Percentiles rank a stretch among this genome's conserved stretches.
Conservation (phyloP, 148 eudicot species). For the Limonium bicolor region DNA sequence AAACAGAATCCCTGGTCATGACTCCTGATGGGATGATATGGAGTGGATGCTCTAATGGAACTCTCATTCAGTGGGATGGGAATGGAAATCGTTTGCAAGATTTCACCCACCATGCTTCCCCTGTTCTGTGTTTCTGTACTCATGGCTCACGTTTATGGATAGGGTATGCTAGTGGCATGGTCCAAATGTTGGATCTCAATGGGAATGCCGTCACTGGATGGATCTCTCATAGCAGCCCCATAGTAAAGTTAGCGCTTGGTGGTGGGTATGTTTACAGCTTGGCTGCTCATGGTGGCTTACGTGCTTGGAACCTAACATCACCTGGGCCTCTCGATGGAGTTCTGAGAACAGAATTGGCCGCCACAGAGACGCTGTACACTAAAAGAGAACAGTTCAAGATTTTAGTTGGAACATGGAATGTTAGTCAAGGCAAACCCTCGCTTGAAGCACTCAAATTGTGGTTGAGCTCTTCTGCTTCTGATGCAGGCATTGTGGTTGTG, state of each 20-base stretch:
- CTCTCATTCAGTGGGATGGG: constrained; percentile 85
- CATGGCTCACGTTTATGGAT: constrained; percentile 74
- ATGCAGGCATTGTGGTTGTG: constrained; percentile 80
- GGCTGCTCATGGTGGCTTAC: constrained; percentile 98
- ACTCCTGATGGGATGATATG: constrained; percentile 74
- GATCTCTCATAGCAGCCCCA: constrained; percentile 85
- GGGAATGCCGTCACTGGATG: constrained; percentile 69
- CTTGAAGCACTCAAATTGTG: constrained; percentile 66
- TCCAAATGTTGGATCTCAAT: constrained; percentile 73
- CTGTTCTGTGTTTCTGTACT: constrained; percentile 76
- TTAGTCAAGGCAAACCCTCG: constrained; percentile 86
- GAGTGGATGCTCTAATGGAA: constrained; percentile 80
- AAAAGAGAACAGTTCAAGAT: constrained; percentile 52
- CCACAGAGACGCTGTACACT: constrained; percentile 47
- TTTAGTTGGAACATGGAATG: constrained; percentile 97
- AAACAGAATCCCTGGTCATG: constrained; percentile 74
- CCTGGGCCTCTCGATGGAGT: constrained; percentile 78
- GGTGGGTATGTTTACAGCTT: constrained; percentile 59
- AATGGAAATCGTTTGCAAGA: constrained; percentile 77
- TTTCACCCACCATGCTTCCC: constrained; percentile 45
- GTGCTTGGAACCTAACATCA: constrained; percentile 78
- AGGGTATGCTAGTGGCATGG: constrained; percentile 79
- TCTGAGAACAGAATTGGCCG: constrained; percentile 46
- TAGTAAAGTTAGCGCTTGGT: constrained; percentile 64
- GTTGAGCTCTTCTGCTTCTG: constrained; percentile 62